phyloP scores from a whole-genome alignment of 106 monocot species.

The Acanthochlamys bracteata region DNA sequence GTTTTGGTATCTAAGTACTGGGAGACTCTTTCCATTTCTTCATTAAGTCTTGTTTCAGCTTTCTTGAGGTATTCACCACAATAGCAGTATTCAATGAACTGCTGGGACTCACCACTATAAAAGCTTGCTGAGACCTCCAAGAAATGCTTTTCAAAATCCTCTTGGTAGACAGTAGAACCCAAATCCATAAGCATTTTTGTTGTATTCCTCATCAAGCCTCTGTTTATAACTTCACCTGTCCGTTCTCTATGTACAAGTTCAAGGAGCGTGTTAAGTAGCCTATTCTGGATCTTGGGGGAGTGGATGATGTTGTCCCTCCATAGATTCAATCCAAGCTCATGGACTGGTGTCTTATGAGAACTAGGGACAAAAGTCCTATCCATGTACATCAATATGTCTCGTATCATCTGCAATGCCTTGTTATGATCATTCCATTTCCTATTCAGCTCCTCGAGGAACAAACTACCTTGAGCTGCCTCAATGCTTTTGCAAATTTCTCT shows the following conservation, averaged over 20 bases:
- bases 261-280: slow-evolving; percentile 64
- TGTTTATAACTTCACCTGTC: slow-evolving; percentile 78
- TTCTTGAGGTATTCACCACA: slow-evolving; percentile 84
- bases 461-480: slow-evolving; percentile 72
- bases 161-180: slow-evolving; percentile 68
- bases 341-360: slow-evolving; percentile 56
- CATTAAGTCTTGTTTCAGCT: slow-evolving; percentile 79
- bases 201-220: slow-evolving; percentile 76
- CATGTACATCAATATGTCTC: slow-evolving; percentile 99
- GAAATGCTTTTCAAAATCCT: slow-evolving; percentile 86
- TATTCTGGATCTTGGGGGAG: slow-evolving; percentile 45
- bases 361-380: slow-evolving; percentile 75
- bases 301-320: slow-evolving; percentile 83
- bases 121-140: slow-evolving; percentile 71
- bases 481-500: slow-evolving; percentile 68
- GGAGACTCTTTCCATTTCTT: slow-evolving; percentile 88
- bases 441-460: slow-evolving; percentile 82
- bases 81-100: slow-evolving; percentile 76
- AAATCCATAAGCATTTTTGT: slow-evolving; percentile 91
- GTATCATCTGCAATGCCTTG: slow-evolving; percentile 91
- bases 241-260: slow-evolving; percentile 74
- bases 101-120: slow-evolving; percentile 79
- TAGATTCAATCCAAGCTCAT: slow-evolving; percentile 83
- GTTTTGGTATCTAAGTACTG: slow-evolving; percentile 64
- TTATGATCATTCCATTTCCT: slow-evolving; percentile 89